Evolutionary conservation across 495 filamentous ascomycete genomes (phyloP), one percentile per base, ranked within the genome.

Genomic region (Hypoxylon lienhwacheense): DNA sequence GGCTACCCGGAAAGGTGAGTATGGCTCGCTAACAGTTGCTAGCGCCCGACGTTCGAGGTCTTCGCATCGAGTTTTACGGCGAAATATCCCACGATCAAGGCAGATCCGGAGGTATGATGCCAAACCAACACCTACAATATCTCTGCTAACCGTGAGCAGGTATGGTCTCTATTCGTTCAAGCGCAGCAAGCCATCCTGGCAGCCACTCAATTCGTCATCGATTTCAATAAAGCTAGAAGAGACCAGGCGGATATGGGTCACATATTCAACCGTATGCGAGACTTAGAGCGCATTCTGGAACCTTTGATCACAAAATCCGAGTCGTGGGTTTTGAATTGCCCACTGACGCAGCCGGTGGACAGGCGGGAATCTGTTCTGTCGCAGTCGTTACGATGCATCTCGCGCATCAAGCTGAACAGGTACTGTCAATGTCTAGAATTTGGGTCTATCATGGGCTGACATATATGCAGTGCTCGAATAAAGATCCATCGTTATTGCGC

Each of bases 401-500:
- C 79, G 39, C 73, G 75, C 16, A 83, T 85, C 47, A 83, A 82
- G 53, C 33, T 83, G 41, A 79, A 80, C 31, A 82, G 79, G 80
- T 81, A 68, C 4, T 58, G 16, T 19, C 31, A 16, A 16, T 20
- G 14, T 3, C 11, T 12, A 6, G 12, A 6, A 43, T 8, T 6
- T 44, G n/a, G 7, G 37, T 4, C 11, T 22, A 19, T 21, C 15
- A 19, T 40, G 15, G 8, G 7, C 49, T 66, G 24, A 67, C 57
- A 16, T 14, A 26, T 43, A 34, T 44, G 5, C 49, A 84, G 81
- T 70, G 79, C 81, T 20, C 73, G 81, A 64, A 83, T 85, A 47
- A 85, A 83, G 60, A 67, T 77, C 1, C 81, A 85, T 40, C 79
- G 81, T 11, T 83, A 81, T 55, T 70, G 75, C 57, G 81, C 81